A percentile compares a stretch with the other conserved stretches of the same genome.
phyloP scores from a whole-genome alignment of 176 grass and related monocot species.

The Poa pratensis region DNA sequence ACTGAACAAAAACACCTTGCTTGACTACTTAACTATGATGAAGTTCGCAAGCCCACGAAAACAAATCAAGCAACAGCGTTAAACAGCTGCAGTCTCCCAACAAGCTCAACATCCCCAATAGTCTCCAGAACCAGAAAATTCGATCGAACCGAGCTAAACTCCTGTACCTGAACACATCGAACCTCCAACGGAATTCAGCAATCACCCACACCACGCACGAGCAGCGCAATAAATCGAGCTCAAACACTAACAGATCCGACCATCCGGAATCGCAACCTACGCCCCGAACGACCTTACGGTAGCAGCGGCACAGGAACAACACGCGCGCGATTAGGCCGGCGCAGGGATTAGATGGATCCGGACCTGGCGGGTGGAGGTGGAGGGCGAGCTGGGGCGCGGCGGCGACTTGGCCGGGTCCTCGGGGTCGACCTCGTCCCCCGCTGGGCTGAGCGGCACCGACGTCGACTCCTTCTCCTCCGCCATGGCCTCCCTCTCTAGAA shows the following conservation, averaged over 20 bases:
- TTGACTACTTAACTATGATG: not conserved
- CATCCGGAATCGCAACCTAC: not conserved
- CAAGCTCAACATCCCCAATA: not conserved
- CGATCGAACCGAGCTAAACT: not conserved
- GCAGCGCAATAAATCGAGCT: not conserved
- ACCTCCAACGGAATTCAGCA: slow-evolving; percentile 4
- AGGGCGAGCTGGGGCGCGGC: slow-evolving; percentile 74
- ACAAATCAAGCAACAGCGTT: not conserved
- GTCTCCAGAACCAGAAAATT: not conserved
- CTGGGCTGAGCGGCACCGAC: slow-evolving; percentile 82
- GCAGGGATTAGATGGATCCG: slow-evolving; percentile 47
- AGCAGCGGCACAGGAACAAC: not conserved
- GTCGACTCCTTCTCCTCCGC: slow-evolving; percentile 91
- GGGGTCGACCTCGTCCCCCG: slow-evolving; percentile 66
- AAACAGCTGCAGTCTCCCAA: not conserved
- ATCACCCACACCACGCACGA: not conserved
- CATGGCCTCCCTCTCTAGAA: slow-evolving; percentile 43
- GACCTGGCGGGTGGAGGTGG: slow-evolving; percentile 92
- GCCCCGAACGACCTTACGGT: not conserved
- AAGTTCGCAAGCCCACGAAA: not conserved
- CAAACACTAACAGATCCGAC: not conserved
- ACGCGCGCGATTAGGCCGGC: not conserved
- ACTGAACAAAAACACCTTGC: not conserved
- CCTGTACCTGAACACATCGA: not conserved
- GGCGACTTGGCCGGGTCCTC: slow-evolving; percentile 91